These are phyloP conservation scores for Bruguiera parviflora DNA, from an alignment of 345 rosid species.

Conservation along the genomic window DNA sequence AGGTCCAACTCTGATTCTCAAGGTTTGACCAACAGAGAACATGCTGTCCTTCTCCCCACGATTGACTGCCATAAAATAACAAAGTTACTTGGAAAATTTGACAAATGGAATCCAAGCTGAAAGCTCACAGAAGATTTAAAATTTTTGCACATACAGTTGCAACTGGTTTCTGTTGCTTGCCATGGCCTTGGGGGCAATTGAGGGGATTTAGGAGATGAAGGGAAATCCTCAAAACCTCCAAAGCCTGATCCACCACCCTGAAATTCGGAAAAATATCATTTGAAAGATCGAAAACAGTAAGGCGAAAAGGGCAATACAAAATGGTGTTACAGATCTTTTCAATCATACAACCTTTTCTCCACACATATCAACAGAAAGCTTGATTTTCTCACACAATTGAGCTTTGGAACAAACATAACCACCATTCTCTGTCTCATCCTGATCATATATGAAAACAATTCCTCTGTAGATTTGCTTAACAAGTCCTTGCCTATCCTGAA, in stretches of 20 bases:
- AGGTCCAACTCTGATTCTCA: slow-evolving; percentile 89
- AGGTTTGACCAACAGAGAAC: slow-evolving; percentile 80
- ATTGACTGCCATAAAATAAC: slow-evolving; percentile 53
- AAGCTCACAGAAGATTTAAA: neutral
- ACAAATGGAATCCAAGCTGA: slow-evolving; percentile 1
- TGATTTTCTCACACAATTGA: slow-evolving; percentile 71
- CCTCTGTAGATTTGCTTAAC: slow-evolving; percentile 88
- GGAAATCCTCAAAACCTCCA: slow-evolving; percentile 51
- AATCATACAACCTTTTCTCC: slow-evolving; percentile 54
- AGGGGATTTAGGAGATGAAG: slow-evolving; percentile 86
- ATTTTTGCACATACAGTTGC: slow-evolving; percentile 50
- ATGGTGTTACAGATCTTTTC: neutral
- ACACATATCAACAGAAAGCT: slow-evolving; percentile 36
- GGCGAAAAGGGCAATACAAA: neutral
- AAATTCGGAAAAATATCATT: slow-evolving; percentile 16
- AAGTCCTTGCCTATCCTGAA: slow-evolving; percentile 86
- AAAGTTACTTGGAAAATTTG: slow-evolving; percentile 18
- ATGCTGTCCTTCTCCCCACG: slow-evolving; percentile 60
- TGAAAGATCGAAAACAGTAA: neutral
- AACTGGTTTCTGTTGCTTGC: slow-evolving; percentile 50
- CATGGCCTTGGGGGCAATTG: slow-evolving; percentile 53
- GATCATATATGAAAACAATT: slow-evolving; percentile 57
- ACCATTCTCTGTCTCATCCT: slow-evolving; percentile 72
- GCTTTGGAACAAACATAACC: slow-evolving; percentile 81
- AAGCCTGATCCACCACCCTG: slow-evolving; percentile 57